Evolutionary conservation across 306 rosid species (phyloP).

Genomic region (Malus sylvestris): DNA sequence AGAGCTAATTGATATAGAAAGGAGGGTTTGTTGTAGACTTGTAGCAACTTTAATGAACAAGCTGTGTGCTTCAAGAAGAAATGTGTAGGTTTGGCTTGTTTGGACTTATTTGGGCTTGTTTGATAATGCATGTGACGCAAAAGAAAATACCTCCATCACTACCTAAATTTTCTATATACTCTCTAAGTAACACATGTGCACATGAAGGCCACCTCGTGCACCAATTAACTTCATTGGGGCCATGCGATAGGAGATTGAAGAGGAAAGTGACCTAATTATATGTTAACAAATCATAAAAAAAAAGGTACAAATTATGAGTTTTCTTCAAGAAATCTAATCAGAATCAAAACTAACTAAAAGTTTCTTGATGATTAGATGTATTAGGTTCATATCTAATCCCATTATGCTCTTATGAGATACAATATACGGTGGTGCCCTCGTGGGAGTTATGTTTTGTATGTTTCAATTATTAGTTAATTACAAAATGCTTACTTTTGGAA

Average conservation of each 20-base stretch:
- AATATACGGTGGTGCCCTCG: background rate
- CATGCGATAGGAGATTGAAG: constrained; percentile 11
- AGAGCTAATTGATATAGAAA: constrained; percentile 11
- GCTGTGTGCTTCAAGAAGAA: constrained; percentile 37
- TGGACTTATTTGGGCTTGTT: background rate
- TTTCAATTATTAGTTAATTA: background rate
- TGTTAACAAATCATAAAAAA: constrained; percentile 13
- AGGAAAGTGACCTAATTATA: constrained; percentile 35
- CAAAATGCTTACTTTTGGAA: background rate
- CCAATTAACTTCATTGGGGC: constrained; percentile 27
- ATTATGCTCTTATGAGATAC: background rate
- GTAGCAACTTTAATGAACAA: constrained; percentile 38
- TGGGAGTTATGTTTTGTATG: background rate
- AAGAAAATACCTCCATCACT: constrained; percentile 40
- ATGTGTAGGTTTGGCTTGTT: constrained; percentile 12
- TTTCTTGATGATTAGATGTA: background rate
- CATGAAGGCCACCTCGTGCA: constrained; percentile 16
- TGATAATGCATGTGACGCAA: constrained; percentile 28
- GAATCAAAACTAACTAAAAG: background rate
- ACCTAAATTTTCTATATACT: constrained; percentile 29
- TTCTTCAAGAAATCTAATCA: background rate
- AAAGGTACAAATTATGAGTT: background rate
- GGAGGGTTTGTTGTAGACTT: constrained; percentile 5
- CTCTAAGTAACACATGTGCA: constrained; percentile 9
- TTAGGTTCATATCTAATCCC: background rate